These are phyloP conservation scores for Botryobasidium botryosum DNA, from an alignment of 768 basidiomycete genomes.

Conservation along the genomic window DNA sequence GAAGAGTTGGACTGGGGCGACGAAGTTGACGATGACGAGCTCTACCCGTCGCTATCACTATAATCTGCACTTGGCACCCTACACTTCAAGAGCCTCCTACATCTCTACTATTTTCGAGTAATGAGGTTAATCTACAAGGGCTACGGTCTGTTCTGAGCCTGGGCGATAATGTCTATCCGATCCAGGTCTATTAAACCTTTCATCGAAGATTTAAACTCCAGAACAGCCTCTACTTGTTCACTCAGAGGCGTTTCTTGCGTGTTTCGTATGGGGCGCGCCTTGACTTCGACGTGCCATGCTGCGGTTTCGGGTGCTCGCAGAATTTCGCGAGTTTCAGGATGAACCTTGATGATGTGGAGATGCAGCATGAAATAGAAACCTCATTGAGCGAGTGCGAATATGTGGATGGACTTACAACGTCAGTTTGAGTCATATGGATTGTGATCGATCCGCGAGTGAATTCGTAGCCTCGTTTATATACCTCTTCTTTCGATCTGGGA, in stretches of 20 bases:
- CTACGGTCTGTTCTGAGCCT: background rate
- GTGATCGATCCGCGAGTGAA: slow-evolving; percentile 54
- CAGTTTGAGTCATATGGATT: slow-evolving; percentile 75
- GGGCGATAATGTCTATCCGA: slow-evolving; percentile 18
- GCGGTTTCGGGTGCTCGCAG: slow-evolving; percentile 66
- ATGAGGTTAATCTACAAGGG: slow-evolving; percentile 20
- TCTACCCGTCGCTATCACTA: background rate
- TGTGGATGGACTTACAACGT: slow-evolving; percentile 34
- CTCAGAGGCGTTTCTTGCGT: slow-evolving; percentile 63
- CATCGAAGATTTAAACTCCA: slow-evolving; percentile 71
- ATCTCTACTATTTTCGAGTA: slow-evolving; percentile 17
- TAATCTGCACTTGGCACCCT: background rate
- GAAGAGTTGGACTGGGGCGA: slow-evolving; percentile 34
- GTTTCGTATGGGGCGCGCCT: slow-evolving; percentile 61
- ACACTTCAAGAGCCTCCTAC: background rate
- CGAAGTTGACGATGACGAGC: slow-evolving; percentile 23
- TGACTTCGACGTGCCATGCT: slow-evolving; percentile 79
- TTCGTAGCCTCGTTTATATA: slow-evolving; percentile 65
- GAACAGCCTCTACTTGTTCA: slow-evolving; percentile 50
- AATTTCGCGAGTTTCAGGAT: slow-evolving; percentile 55
- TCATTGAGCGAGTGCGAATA: slow-evolving; percentile 4
- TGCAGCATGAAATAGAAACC: background rate
- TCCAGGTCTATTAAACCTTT: slow-evolving; percentile 67
- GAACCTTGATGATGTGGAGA: slow-evolving; percentile 30
- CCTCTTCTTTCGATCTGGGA: slow-evolving; percentile 21